Evolutionary conservation across 73 alveolate genomes (phyloP), one percentile per base, ranked within the genome.

Genomic region (Uronychia setigera): DNA sequence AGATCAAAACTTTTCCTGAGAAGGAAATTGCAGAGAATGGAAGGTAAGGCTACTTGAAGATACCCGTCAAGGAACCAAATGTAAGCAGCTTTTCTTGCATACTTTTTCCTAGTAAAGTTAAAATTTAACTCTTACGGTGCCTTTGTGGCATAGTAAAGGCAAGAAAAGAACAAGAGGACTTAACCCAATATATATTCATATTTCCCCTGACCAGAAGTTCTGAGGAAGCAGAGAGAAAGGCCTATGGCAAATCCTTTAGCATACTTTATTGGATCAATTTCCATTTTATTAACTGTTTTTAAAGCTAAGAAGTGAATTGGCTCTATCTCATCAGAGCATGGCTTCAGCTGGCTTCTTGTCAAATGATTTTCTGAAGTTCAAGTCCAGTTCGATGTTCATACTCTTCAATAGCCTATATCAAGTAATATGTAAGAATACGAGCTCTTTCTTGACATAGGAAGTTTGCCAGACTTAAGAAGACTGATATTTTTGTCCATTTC

Each of bases 241-340:
- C n/a, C 67, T 5, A 46, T 19, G 19, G 67, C 67, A 46, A 19
- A 5, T 46, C 67, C 67, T 46, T 11, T 46, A 5, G 19, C 5
- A 19, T 46, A 46, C 19, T 46, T 46, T 19, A 11, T 46, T 11
- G 5, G 67, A 19, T 46, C 67, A 46, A 46, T 46, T 11, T 46
- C 67, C 67, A 46, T 46, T 46, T 46, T 11, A 11, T 46, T 46
- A 46, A 46, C 67, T 46, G 67, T 46, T 46, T 46, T 46, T 5
- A 46, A n/a, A n/a, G n/a, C n/a, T n/a, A n/a, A n/a, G n/a, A n/a
- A n/a, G n/a, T n/a, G n/a, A n/a, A n/a, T n/a, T n/a, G n/a, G n/a
- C n/a, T n/a, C n/a, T n/a, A n/a, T n/a, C n/a, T n/a, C n/a, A 46
- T 46, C 67, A 46, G 67, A 46, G 67, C 67, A 11, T 46, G 67